Percentiles rank a stretch among this genome's conserved stretches.
Conservation (phyloP, 2,329 filamentous ascomycete species). For the Calonectria naviculata region DNA sequence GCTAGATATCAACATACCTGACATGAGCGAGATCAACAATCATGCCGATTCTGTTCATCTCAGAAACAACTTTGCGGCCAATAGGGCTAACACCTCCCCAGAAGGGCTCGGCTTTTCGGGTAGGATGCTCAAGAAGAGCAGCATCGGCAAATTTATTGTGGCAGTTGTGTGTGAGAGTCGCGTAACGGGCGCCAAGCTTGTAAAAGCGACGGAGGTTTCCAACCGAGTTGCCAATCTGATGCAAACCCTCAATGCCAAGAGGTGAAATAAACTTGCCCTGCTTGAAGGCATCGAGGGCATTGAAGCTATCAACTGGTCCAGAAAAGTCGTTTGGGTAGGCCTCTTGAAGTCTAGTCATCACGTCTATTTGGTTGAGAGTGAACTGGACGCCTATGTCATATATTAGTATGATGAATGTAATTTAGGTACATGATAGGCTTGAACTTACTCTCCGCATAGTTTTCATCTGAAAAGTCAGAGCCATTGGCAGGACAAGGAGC, state of each 20-base stretch:
- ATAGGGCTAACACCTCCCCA: slow-evolving; percentile 79
- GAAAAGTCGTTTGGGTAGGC: slow-evolving; percentile 79
- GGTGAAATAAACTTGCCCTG: slow-evolving; percentile 78
- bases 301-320: slow-evolving; percentile 66
- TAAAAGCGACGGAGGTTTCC: slow-evolving; percentile 82
- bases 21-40: slow-evolving; percentile 89
- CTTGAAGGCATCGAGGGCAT: slow-evolving; percentile 71
- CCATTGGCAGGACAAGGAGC: slow-evolving; percentile 80
- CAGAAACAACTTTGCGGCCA: slow-evolving; percentile 76
- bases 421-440: not conserved
- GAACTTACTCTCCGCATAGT: slow-evolving; percentile 73
- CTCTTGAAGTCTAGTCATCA: slow-evolving; percentile 72
- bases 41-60: slow-evolving; percentile 97
- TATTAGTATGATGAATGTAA: not conserved
- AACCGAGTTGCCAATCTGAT: slow-evolving; percentile 90
- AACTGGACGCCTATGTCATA: slow-evolving; percentile 65
- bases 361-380: slow-evolving; percentile 81
- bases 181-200: slow-evolving; percentile 84
- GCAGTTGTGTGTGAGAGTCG: slow-evolving; percentile 92
- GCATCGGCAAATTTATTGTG: slow-evolving; percentile 92
- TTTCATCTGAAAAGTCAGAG: slow-evolving; percentile 78
- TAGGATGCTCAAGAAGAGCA: slow-evolving; percentile 70
- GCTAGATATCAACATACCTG: slow-evolving; percentile 45
- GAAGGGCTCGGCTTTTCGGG: slow-evolving; percentile 63
- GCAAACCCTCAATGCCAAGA: slow-evolving; percentile 86